Base-by-base conservation (phyloP, 2,329 filamentous ascomycete genomes). In the Beauveria sp. region DNA sequence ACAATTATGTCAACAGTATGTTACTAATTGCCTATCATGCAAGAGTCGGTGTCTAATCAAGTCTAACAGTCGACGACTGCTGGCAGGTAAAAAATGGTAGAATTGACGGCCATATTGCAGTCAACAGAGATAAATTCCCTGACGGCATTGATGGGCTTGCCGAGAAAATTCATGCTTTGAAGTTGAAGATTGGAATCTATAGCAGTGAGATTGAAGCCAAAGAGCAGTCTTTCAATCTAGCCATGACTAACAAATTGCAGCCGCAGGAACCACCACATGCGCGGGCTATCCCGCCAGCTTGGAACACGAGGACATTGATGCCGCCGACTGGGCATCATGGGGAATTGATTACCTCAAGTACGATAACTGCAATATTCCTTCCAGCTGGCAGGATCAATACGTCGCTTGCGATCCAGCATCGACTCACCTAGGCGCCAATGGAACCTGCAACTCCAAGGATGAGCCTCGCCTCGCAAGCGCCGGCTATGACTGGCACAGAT, bases 171-270 rank as follows among this genome's bases (percentile, higher is more conserved):
- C 85, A 88, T 63, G 71, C 66, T 2, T 67, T 84, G 64, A 83
- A 82, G 2, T 67, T 88, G 50, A 88, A 87, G 68, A 72, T 86
- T 10, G 86, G 86, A 1, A 86, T 88, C 62, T 88, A 88, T 67
- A 80, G 80, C 26, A 50, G 55, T 49, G 24, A 49, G 56, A 56
- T 20, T 8, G 18, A n/a, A 8, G 1, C 3, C 2, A 24, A 1
- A n/a, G n/a, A 20, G 3, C 28, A 9, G 9, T 8, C 5, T 20
- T 12, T 22, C 3, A 20, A 1, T 7, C 10, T 43, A 49, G 30
- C 9, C 24, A 22, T 5, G 8, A 5, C 34, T 51, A 30, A 59
- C 10, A 42, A 20, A 7, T 45, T 9, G 40, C 30, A 62, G 47
- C 49, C 24, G 55, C 62, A 24, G 67, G 67, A 5, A 65, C 61